phyloP scores from a whole-genome alignment of 495 filamentous ascomycete species.

The Pseudevernia furfuracea region DNA sequence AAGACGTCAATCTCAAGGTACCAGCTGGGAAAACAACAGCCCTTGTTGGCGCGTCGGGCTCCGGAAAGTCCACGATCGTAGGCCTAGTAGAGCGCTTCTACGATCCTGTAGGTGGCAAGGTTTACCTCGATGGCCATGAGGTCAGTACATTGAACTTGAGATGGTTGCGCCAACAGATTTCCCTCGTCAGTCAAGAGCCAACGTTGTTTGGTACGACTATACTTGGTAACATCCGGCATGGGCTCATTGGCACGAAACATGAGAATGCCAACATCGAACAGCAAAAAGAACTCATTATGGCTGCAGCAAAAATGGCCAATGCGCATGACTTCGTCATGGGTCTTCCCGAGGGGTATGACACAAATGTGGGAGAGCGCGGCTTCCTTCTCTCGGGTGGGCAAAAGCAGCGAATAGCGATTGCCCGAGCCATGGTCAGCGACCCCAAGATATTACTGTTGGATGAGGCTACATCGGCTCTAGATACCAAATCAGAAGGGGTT shows the following conservation, averaged over 20 bases:
- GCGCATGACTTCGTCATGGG: conserved; percentile 81
- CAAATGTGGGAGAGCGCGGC: conserved; percentile 90
- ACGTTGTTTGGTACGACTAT: conserved; percentile 81
- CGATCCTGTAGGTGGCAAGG: conserved; percentile 68
- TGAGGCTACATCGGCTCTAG: conserved; percentile 90
- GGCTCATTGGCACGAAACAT: conserved; percentile 75
- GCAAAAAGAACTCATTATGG: conserved; percentile 59
- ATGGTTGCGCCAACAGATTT: conserved; percentile 88
- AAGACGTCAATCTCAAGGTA: conserved; percentile 67
- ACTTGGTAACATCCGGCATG: conserved; percentile 76
- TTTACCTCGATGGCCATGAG: conserved; percentile 78
- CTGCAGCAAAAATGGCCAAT: conserved; percentile 85
- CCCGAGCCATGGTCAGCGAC: conserved; percentile 83
- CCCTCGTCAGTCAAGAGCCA: conserved; percentile 82
- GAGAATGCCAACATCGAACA: conserved; percentile 59
- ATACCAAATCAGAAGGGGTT: conserved; percentile 90
- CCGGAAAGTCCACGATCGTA: conserved; percentile 87
- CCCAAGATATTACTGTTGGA: conserved; percentile 94
- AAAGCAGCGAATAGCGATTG: conserved; percentile 88
- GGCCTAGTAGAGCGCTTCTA: conserved; percentile 92
- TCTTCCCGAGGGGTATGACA: conserved; percentile 88
- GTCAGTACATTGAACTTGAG: conserved; percentile 74
- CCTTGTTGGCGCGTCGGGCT: conserved; percentile 79
- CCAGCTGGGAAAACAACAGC: conserved; percentile 83
- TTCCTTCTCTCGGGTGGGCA: conserved; percentile 90